Evolutionary conservation across 1,284 basidiomycete species (phyloP).

Genomic region (Xerocomus alliaceus): DNA sequence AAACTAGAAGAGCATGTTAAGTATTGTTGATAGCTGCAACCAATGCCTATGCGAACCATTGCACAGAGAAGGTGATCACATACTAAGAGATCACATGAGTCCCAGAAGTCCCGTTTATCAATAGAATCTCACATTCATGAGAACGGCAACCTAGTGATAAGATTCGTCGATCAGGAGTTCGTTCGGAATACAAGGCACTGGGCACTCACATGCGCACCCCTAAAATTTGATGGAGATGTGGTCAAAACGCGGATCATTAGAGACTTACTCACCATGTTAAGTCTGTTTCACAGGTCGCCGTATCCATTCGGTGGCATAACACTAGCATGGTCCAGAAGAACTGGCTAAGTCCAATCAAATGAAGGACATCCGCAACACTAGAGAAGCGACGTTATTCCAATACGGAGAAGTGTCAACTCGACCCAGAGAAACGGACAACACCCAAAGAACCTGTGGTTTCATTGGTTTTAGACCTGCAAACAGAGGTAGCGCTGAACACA

Average conservation of each 20-base stretch:
- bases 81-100: slow-evolving; percentile 8
- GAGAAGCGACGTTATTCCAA: background rate
- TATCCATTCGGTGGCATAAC: slow-evolving; percentile 3
- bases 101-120: background rate
- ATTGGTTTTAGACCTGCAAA: background rate
- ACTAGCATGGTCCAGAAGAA: slow-evolving; percentile 12
- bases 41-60: slow-evolving; percentile 9
- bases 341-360: slow-evolving; percentile 7
- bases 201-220: slow-evolving; percentile 16
- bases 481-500: background rate
- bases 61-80: slow-evolving; percentile 11
- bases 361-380: slow-evolving; percentile 10
- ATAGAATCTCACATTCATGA: slow-evolving; percentile 6
- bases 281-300: background rate
- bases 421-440: slow-evolving; percentile 8
- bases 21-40: background rate
- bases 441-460: slow-evolving; percentile 6
- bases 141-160: background rate
- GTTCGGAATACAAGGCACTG: background rate
- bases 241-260: background rate
- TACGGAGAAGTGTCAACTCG: background rate
- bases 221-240: background rate
- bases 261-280: slow-evolving; percentile 13
- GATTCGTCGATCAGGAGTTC: background rate
- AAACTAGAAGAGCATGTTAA: slow-evolving; percentile 1